Conservation (phyloP, 2,329 filamentous ascomycete genomes). For the Plenodomus biglobosus region DNA sequence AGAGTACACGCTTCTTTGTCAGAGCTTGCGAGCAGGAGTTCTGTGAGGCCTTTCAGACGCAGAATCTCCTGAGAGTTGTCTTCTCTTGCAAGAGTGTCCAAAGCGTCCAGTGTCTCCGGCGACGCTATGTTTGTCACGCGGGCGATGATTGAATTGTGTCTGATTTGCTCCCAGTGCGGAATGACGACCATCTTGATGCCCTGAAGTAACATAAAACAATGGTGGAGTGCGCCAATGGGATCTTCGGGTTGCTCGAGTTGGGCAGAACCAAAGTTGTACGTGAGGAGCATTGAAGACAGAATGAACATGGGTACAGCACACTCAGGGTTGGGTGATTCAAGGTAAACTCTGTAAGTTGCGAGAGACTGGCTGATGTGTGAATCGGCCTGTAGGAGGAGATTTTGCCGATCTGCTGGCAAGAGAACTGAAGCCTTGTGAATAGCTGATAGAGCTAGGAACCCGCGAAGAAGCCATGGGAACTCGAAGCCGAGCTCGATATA, state of each 20-base stretch:
- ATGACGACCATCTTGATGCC: constrained; percentile 31
- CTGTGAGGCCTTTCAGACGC: constrained; percentile 25
- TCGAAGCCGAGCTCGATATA: constrained; percentile 30
- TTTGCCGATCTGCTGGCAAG: constrained; percentile 20
- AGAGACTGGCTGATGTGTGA: constrained; percentile 31
- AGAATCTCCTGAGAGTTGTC: constrained; percentile 24
- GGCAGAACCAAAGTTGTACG: constrained; percentile 34
- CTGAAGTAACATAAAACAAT: constrained; percentile 33
- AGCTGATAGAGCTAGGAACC: constrained; percentile 33
- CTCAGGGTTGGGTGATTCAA: constrained; percentile 23
- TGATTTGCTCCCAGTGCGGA: constrained; percentile 25
- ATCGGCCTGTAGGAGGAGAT: constrained; percentile 30
- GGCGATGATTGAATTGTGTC: constrained; percentile 18
- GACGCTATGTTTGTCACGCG: constrained; percentile 16
- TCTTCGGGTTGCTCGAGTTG: constrained; percentile 31
- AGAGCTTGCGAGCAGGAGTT: constrained; percentile 20
- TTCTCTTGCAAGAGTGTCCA: constrained; percentile 16
- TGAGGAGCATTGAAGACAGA: constrained; percentile 30
- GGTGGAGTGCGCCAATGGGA: constrained; percentile 29
- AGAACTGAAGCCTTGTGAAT: constrained; percentile 29
- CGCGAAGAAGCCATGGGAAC: constrained; percentile 34
- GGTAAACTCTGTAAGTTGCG: constrained; percentile 23
- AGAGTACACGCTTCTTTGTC: constrained; percentile 23
- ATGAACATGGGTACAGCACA: constrained; percentile 34
- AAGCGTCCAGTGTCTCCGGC: constrained; percentile 9